These are phyloP conservation scores for Myxozyma monticola DNA, from an alignment of 805 yeast genomes.

Conservation along the genomic window DNA sequence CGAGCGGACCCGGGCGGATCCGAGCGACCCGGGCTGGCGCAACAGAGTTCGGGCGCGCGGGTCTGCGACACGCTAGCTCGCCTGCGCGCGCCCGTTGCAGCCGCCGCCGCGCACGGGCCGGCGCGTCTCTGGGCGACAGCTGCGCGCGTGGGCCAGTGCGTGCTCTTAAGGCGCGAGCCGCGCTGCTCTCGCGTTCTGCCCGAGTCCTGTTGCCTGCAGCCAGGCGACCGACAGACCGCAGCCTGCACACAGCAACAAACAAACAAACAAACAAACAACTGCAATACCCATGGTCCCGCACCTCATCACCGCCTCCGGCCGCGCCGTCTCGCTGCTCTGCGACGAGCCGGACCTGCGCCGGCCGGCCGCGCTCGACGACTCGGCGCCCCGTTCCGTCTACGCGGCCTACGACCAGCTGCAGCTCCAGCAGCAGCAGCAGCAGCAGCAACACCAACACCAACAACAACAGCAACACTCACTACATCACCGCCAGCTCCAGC, in stretches of 20 bases:
- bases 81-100: slow-evolving; percentile 11
- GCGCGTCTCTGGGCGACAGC: no score
- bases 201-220: background rate
- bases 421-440: background rate
- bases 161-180: slow-evolving; percentile 8
- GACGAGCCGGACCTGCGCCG: slow-evolving; percentile 12
- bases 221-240: no score
- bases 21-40: no score
- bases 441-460: no score
- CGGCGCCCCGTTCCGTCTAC: no score
- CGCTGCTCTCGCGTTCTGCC: background rate
- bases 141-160: no score
- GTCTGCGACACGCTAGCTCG: slow-evolving; percentile 9
- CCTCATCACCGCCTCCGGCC: slow-evolving; percentile 25
- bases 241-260: no score
- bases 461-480: slow-evolving; percentile 2
- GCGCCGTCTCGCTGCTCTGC: slow-evolving; percentile 24
- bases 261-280: no score
- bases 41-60: no score
- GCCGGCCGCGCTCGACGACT: background rate
- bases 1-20: no score
- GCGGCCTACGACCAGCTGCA: no score
- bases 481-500: background rate
- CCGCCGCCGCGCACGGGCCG: no score
- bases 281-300: slow-evolving; percentile 22